phyloP scores from a whole-genome alignment of 1,139 yeast species.

The Candida smagusa region DNA sequence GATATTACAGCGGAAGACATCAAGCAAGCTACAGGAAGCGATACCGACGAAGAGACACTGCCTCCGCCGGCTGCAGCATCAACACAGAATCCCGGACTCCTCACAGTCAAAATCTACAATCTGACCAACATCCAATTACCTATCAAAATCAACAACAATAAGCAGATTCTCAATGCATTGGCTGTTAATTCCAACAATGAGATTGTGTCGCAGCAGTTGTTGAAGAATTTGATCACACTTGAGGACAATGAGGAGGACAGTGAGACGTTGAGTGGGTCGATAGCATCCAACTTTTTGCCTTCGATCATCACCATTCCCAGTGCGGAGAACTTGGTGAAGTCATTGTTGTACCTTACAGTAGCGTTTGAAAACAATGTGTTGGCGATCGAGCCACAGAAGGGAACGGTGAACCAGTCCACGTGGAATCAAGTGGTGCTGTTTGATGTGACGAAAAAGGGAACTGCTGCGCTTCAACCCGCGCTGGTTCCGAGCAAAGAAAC shows the following conservation, averaged over 20 bases:
- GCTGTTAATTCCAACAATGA: slow-evolving; percentile 47
- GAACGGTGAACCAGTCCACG: slow-evolving; percentile 50
- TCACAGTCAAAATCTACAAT: slow-evolving; percentile 66
- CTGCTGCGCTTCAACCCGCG: slow-evolving; percentile 8
- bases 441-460: slow-evolving; percentile 67
- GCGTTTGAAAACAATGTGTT: slow-evolving; percentile 82
- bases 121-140: slow-evolving; percentile 64
- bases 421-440: slow-evolving; percentile 91
- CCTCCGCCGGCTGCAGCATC: background rate
- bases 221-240: slow-evolving; percentile 26
- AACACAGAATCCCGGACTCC: slow-evolving; percentile 54
- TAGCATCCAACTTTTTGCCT: slow-evolving; percentile 54
- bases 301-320: slow-evolving; percentile 63
- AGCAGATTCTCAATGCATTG: slow-evolving; percentile 49
- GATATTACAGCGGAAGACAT: slow-evolving; percentile 1
- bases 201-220: slow-evolving; percentile 34
- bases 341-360: slow-evolving; percentile 63
- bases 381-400: slow-evolving; percentile 76
- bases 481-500: slow-evolving; percentile 3
- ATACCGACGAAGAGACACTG: no score
- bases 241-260: slow-evolving; percentile 15
- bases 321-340: slow-evolving; percentile 45
- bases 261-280: slow-evolving; percentile 28
- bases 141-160: slow-evolving; percentile 51
- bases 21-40: background rate